phyloP scores from a whole-genome alignment of 2,329 filamentous ascomycete genomes.

The Aspergillus candidus region DNA sequence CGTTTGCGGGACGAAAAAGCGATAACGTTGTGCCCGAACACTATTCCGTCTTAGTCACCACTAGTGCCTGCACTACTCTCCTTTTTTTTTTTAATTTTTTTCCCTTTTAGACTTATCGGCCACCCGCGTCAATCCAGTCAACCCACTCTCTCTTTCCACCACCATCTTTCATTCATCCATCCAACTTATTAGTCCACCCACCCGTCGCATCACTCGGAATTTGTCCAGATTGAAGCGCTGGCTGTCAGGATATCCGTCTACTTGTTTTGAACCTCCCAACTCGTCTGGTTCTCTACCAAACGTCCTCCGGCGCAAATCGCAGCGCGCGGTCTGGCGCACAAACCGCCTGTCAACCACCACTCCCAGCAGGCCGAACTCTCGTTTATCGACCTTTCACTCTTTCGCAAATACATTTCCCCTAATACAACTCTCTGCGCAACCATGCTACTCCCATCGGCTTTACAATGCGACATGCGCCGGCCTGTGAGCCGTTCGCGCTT shows the following conservation, averaged over 20 bases:
- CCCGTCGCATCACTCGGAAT: conserved; percentile 33
- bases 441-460: conserved; percentile 43
- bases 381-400: conserved; percentile 6
- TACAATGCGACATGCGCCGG: conserved; percentile 40
- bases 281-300: conserved; percentile 18
- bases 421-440: conserved; percentile 9
- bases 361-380: conserved; percentile 3
- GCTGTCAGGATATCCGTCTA: conserved; percentile 1
- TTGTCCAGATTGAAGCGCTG: conserved; percentile 20
- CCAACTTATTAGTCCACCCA: conserved; percentile 52
- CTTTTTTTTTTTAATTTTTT: conserved; percentile 17
- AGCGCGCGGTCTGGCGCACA: conserved; percentile 20
- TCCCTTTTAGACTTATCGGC: conserved; percentile 20
- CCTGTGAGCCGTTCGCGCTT: conserved; percentile 28
- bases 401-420: conserved; percentile 1
- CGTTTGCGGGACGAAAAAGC: conserved; percentile 6
- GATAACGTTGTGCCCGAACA: background rate
- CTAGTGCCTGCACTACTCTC: conserved; percentile 1
- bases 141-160: background rate
- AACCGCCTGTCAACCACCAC: conserved; percentile 5
- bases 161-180: conserved; percentile 37
- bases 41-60: no score
- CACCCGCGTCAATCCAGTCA: conserved; percentile 5
- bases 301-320: conserved; percentile 29
- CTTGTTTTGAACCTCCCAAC: conserved; percentile 15